phyloP scores from a whole-genome alignment of 768 basidiomycete species.

The Udeniomyces megalosporus region DNA sequence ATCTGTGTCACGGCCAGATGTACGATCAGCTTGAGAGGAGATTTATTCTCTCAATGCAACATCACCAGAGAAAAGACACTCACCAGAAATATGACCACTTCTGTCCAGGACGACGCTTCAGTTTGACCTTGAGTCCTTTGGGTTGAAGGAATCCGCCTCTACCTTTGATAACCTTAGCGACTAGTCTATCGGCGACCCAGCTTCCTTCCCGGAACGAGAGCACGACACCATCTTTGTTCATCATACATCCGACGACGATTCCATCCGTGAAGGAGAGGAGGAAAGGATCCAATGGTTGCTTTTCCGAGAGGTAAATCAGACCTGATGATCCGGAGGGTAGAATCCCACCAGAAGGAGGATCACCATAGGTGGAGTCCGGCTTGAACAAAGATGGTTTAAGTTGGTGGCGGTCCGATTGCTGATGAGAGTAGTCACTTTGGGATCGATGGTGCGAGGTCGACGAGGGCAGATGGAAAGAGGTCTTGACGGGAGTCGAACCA shows the following conservation, averaged over 20 bases:
- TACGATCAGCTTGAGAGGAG: too few relatives aligned
- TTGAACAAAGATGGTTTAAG: background rate
- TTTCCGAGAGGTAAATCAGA: background rate
- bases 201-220: too few relatives aligned
- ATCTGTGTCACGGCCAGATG: too few relatives aligned
- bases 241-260: background rate
- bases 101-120: too few relatives aligned
- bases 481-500: background rate
- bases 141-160: too few relatives aligned
- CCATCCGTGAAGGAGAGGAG: background rate
- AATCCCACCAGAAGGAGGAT: background rate
- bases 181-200: too few relatives aligned
- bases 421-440: background rate
- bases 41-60: too few relatives aligned
- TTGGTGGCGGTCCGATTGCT: background rate
- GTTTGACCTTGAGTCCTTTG: too few relatives aligned
- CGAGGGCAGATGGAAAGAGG: background rate
- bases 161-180: too few relatives aligned
- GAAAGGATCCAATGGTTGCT: background rate
- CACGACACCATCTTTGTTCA: too few relatives aligned
- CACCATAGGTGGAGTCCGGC: background rate
- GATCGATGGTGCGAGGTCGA: background rate
- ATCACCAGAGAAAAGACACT: too few relatives aligned
- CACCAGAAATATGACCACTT: too few relatives aligned
- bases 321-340: background rate